phyloP scores from a whole-genome alignment of 257 asterid genomes.

The Jacaranda copaia region DNA sequence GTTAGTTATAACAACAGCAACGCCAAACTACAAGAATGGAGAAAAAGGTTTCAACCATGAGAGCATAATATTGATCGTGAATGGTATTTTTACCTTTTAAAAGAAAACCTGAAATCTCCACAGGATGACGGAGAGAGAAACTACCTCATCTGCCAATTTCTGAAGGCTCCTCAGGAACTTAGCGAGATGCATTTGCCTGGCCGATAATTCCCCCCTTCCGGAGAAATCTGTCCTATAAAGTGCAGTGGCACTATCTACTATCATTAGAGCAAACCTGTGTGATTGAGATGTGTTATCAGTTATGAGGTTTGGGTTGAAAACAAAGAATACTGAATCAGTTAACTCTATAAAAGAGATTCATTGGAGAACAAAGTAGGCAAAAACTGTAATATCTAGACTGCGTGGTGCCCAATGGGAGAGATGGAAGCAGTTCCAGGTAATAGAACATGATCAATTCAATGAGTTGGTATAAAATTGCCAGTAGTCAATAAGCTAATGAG shows the following conservation, averaged over 20 bases:
- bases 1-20: constrained; percentile 94
- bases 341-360: not conserved
- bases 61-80: not conserved
- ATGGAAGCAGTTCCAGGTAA: not conserved
- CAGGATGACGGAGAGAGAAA: not conserved
- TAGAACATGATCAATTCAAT: no score
- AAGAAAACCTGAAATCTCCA: no score
- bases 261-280: constrained; percentile 90
- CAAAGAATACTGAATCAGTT: no score
- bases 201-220: constrained; percentile 94
- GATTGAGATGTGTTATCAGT: not conserved
- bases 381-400: not conserved
- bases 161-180: constrained; percentile 97
- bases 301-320: not conserved
- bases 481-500: no score
- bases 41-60: not conserved
- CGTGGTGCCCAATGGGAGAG: not conserved
- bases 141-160: constrained; percentile 94
- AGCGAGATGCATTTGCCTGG: constrained; percentile 98
- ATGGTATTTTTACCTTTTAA: no score
- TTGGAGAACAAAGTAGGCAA: not conserved
- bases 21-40: constrained; percentile 70
- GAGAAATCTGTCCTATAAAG: constrained; percentile 97
- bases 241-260: constrained; percentile 97
- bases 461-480: no score